Conservation (phyloP, 2,329 filamentous ascomycete species). For the Camillea tinctor region DNA sequence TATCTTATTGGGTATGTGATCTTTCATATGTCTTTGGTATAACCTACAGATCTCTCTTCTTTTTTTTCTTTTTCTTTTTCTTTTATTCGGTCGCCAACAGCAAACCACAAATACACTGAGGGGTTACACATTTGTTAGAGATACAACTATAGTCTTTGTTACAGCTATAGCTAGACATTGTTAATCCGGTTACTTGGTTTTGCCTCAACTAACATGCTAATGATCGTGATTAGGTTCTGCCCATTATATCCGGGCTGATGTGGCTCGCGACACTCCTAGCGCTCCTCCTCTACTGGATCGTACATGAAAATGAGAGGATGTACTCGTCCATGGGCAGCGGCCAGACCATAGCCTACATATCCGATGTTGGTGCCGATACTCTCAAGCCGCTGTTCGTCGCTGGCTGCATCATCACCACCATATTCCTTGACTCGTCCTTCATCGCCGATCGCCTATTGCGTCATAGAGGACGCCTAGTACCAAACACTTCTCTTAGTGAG, state of each 20-base stretch:
- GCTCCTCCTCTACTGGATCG: slow-evolving; percentile 69
- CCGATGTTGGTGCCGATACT: slow-evolving; percentile 58
- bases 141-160: too few relatives aligned
- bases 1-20: slow-evolving; percentile 30
- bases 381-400: slow-evolving; percentile 79
- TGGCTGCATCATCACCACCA: slow-evolving; percentile 67
- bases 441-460: slow-evolving; percentile 80
- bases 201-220: slow-evolving; percentile 1
- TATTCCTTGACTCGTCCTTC: slow-evolving; percentile 81
- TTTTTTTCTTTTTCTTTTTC: not conserved
- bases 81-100: not conserved
- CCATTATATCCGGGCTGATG: slow-evolving; percentile 63
- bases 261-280: slow-evolving; percentile 69
- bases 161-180: not conserved
- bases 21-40: not conserved
- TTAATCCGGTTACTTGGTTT: too few relatives aligned
- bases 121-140: too few relatives aligned
- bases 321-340: slow-evolving; percentile 59
- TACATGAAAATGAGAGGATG: slow-evolving; percentile 50
- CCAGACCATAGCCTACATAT: slow-evolving; percentile 71
- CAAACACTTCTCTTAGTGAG: slow-evolving; percentile 64
- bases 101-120: too few relatives aligned
- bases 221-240: slow-evolving; percentile 52
- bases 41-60: too few relatives aligned
- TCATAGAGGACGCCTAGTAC: slow-evolving; percentile 74